Base-by-base conservation (phyloP, 2,329 filamentous ascomycete genomes). In the Colletotrichum godetiae region DNA sequence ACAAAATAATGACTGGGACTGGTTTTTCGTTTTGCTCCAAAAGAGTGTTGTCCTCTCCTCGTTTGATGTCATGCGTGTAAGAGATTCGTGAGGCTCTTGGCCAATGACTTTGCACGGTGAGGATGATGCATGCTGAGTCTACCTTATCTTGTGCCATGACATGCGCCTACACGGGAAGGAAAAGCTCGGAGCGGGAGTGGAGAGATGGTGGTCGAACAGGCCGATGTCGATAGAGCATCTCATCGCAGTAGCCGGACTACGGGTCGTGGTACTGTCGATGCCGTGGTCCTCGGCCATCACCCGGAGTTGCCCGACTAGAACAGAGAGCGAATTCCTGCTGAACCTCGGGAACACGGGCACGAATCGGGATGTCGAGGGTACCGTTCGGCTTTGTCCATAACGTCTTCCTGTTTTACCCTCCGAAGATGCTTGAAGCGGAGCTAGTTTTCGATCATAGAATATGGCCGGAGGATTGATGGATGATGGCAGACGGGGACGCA, bases 1-100 rank as follows among this genome's bases (percentile, higher is more conserved):
- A 73, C 64, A 68, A 68, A 69, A 71, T 64, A 71, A 73, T 66
- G 67, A 73, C 61, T 71, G 67, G 33, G 55, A 52, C 53, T 58
- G 67, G 56, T 60, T 71, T 58, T 65, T 37, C 56, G 33, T 35
- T 56, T 56, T 65, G 60, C 60, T 31, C 60, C 33, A 46, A 65
- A 57, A 7, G 49, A 55, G 31, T 35, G 49, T 27, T 42, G 37
- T 42, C 6, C 13, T 19, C 19, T 19, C 42, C 24, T 37, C 24
- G 24, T 46, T 15, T 15, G 29, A 33, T 55, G 52, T 5, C 52
- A 29, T 55, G 24, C 22, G 11, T 37, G 49, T 55, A 31, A 55
- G 53, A 31, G 22, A 49, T 19, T 15, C 31, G 31, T 49, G 22
- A 29, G 62, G 33, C 52, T 24, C 19, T 42, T 15, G 22, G 42